A percentile compares a stretch with the other conserved stretches of the same genome.
phyloP scores from a whole-genome alignment of 306 rosid genomes.

The Adenanthera pavonina region DNA sequence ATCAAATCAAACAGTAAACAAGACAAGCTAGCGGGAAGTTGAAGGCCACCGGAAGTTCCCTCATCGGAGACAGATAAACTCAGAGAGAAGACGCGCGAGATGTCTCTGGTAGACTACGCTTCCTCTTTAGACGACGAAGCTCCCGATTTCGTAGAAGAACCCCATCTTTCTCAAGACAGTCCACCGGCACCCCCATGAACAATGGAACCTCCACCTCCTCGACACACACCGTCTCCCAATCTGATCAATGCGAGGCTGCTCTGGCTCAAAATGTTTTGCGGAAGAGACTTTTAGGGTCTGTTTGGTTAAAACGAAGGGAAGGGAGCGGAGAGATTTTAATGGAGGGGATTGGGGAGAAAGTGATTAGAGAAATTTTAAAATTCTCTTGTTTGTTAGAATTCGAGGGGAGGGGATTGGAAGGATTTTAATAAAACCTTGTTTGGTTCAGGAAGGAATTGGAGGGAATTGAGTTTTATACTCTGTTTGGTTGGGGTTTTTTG shows the following conservation, averaged over 20 bases:
- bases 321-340: too few species aligned
- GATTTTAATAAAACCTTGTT: too few species aligned
- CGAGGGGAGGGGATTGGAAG: too few species aligned
- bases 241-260: constrained; percentile 60
- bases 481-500: too few species aligned
- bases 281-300: too few species aligned
- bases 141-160: constrained; percentile 49
- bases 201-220: constrained; percentile 39
- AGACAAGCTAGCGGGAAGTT: background rate
- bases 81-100: constrained; percentile 22
- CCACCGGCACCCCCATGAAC: constrained; percentile 19
- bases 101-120: constrained; percentile 94
- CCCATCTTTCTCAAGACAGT: constrained; percentile 40
- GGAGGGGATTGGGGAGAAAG: too few species aligned
- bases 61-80: background rate
- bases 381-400: too few species aligned
- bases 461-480: too few species aligned
- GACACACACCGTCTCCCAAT: constrained; percentile 49
- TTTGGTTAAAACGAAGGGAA: too few species aligned
- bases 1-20: too few species aligned
- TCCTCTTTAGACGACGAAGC: constrained; percentile 88
- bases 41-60: background rate
- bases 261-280: constrained; percentile 76
- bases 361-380: too few species aligned
- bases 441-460: too few species aligned